A percentile compares a stretch with the other conserved stretches of the same genome.
These are phyloP conservation scores for Cyberlindnera maritima DNA, from an alignment of 805 yeast species.

Conservation along the genomic window DNA sequence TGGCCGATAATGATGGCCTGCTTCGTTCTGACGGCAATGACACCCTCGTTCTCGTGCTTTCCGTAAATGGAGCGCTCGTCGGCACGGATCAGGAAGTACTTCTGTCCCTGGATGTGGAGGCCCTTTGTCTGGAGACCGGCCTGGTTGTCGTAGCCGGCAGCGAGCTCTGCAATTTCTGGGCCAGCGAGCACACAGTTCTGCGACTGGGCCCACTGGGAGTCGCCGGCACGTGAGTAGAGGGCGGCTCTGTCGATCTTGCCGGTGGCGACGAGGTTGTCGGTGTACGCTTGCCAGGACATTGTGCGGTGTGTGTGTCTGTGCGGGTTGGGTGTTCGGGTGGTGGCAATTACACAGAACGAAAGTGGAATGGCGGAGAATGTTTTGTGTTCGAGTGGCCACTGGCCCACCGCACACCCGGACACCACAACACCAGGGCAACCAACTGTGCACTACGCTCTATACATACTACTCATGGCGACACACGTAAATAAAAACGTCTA, in stretches of 20 bases:
- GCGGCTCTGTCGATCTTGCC: slow-evolving; percentile 91
- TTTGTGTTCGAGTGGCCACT: no score
- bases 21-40: slow-evolving; percentile 87
- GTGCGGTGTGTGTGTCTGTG: background rate
- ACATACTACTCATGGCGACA: background rate
- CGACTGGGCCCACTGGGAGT: slow-evolving; percentile 89
- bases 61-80: slow-evolving; percentile 95
- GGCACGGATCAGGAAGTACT: slow-evolving; percentile 84
- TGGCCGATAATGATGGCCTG: slow-evolving; percentile 94
- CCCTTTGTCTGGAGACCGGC: slow-evolving; percentile 80
- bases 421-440: background rate
- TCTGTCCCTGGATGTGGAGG: slow-evolving; percentile 77
- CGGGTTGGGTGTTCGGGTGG: background rate
- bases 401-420: slow-evolving; percentile 1
- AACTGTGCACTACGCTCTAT: no score
- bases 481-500: background rate
- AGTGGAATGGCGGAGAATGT: background rate
- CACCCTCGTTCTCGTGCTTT: slow-evolving; percentile 84
- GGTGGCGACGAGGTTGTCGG: slow-evolving; percentile 86
- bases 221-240: slow-evolving; percentile 91
- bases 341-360: background rate
- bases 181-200: slow-evolving; percentile 62
- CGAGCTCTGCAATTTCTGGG: slow-evolving; percentile 70
- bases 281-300: slow-evolving; percentile 77
- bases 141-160: slow-evolving; percentile 78